phyloP scores from a whole-genome alignment of 1,284 basidiomycete genomes.

The Leccinum subrobustum region DNA sequence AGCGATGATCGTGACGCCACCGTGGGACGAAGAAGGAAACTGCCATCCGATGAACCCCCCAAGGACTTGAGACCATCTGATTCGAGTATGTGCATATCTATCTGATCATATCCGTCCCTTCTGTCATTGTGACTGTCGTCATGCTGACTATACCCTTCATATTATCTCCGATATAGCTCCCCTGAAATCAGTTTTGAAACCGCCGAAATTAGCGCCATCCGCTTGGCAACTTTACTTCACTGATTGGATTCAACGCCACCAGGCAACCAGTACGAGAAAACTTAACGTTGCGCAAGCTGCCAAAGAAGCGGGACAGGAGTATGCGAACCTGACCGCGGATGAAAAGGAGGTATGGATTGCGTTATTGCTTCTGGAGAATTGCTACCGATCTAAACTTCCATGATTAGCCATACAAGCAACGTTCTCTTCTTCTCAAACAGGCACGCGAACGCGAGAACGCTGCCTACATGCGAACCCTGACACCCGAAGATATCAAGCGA shows the following conservation, averaged over 20 bases:
- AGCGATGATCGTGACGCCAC: slow-evolving; percentile 70
- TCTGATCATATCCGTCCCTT: slow-evolving; percentile 32
- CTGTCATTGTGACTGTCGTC: slow-evolving; percentile 23
- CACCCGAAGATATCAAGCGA: slow-evolving; percentile 91
- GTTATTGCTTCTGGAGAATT: slow-evolving; percentile 29
- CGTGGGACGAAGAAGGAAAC: slow-evolving; percentile 61
- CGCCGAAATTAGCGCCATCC: slow-evolving; percentile 90
- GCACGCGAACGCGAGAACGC: slow-evolving; percentile 78
- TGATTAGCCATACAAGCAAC: slow-evolving; percentile 75
- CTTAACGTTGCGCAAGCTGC: slow-evolving; percentile 95
- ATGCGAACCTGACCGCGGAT: slow-evolving; percentile 74
- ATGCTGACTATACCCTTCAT: slow-evolving; percentile 20
- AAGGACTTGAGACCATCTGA: slow-evolving; percentile 34
- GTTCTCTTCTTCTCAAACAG: slow-evolving; percentile 83
- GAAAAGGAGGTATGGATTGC: slow-evolving; percentile 72
- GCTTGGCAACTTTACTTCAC: slow-evolving; percentile 98
- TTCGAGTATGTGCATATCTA: slow-evolving; percentile 27
- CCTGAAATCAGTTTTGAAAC: slow-evolving; percentile 71
- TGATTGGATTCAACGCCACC: slow-evolving; percentile 91
- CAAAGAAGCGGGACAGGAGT: slow-evolving; percentile 91
- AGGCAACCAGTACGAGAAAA: slow-evolving; percentile 75
- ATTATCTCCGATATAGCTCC: slow-evolving; percentile 41
- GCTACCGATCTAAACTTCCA: slow-evolving; percentile 29
- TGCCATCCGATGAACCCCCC: slow-evolving; percentile 43
- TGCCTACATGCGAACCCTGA: slow-evolving; percentile 86